Conservation (phyloP, 139 green algal species). For the Picochlorum costavermella region DNA sequence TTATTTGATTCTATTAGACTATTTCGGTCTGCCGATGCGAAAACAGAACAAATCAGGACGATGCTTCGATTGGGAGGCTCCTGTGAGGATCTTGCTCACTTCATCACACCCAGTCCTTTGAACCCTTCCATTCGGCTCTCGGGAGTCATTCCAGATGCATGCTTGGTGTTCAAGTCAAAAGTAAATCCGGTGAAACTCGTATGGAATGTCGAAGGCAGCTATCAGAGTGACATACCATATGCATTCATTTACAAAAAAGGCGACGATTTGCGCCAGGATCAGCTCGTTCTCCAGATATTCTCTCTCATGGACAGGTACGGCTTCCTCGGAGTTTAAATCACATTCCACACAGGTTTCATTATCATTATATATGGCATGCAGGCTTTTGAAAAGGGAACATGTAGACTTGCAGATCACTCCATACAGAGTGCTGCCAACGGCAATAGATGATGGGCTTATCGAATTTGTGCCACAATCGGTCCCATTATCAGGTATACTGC, state of each 20-base stretch:
- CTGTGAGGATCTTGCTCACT: constrained; percentile 54
- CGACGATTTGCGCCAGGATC: constrained; percentile 94
- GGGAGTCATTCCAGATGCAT: constrained; percentile 63
- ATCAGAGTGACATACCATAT: neutral
- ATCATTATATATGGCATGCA: neutral
- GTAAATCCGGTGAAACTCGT: constrained; percentile 63
- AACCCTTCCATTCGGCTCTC: constrained; percentile 59
- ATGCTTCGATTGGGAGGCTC: constrained; percentile 31
- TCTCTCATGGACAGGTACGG: constrained; percentile 82
- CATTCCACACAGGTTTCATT: no score
- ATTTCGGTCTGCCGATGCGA: constrained; percentile 25
- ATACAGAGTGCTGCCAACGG: constrained; percentile 86
- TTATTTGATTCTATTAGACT: constrained; percentile 47
- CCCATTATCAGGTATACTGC: constrained; percentile 66
- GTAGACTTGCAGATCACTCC: constrained; percentile 72
- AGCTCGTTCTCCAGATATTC: constrained; percentile 82
- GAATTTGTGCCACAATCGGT: constrained; percentile 76
- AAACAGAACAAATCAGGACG: constrained; percentile 38
- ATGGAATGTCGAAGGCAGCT: neutral
- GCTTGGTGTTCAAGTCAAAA: constrained; percentile 84
- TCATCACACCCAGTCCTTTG: constrained; percentile 64
- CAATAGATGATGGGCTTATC: constrained; percentile 76
- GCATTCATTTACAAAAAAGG: constrained; percentile 95
- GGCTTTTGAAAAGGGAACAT: constrained; percentile 88
- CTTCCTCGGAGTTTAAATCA: neutral